These are phyloP conservation scores for Aureobasidium namibiae DNA, from an alignment of 2,329 filamentous ascomycete species.

Conservation along the genomic window DNA sequence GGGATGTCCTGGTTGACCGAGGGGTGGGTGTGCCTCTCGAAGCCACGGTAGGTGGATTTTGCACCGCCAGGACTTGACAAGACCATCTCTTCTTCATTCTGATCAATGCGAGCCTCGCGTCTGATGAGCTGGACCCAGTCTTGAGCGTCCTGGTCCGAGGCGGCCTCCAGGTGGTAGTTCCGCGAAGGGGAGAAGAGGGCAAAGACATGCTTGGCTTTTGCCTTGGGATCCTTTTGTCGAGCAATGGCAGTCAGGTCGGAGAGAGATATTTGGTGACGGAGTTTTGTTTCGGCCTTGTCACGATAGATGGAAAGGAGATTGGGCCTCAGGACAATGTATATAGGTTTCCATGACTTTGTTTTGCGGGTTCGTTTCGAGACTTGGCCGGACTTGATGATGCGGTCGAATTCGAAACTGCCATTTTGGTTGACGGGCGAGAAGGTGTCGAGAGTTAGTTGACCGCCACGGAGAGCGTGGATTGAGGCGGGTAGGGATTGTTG, in stretches of 20 bases:
- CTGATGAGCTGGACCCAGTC: slow-evolving; percentile 83
- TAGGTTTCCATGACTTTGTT: slow-evolving; percentile 90
- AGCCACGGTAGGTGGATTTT: slow-evolving; percentile 38
- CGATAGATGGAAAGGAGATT: slow-evolving; percentile 91
- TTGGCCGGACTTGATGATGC: slow-evolving; percentile 81
- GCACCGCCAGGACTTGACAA: slow-evolving; percentile 57
- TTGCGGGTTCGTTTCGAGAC: slow-evolving; percentile 85
- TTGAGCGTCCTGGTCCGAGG: slow-evolving; percentile 63
- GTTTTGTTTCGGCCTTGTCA: slow-evolving; percentile 78
- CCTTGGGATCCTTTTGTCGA: slow-evolving; percentile 79
- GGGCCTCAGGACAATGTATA: slow-evolving; percentile 82
- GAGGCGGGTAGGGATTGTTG: slow-evolving; percentile 13
- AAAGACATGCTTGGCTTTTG: slow-evolving; percentile 79
- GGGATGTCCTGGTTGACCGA: slow-evolving; percentile 3
- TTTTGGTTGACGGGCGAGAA: slow-evolving; percentile 88
- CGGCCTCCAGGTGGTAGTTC: slow-evolving; percentile 84
- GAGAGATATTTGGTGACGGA: slow-evolving; percentile 79
- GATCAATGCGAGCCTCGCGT: slow-evolving; percentile 71
- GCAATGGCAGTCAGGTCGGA: slow-evolving; percentile 88
- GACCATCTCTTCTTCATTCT: slow-evolving; percentile 79
- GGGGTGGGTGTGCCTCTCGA: slow-evolving; percentile 26
- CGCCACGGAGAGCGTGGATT: slow-evolving; percentile 16
- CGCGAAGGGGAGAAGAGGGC: slow-evolving; percentile 84
- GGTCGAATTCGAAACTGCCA: slow-evolving; percentile 92
- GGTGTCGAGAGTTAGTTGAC: slow-evolving; percentile 51